A percentile compares a stretch with the other conserved stretches of the same genome.
These are phyloP conservation scores for Rhodotorula toruloides DNA, from an alignment of 768 basidiomycete genomes.

Conservation along the genomic window DNA sequence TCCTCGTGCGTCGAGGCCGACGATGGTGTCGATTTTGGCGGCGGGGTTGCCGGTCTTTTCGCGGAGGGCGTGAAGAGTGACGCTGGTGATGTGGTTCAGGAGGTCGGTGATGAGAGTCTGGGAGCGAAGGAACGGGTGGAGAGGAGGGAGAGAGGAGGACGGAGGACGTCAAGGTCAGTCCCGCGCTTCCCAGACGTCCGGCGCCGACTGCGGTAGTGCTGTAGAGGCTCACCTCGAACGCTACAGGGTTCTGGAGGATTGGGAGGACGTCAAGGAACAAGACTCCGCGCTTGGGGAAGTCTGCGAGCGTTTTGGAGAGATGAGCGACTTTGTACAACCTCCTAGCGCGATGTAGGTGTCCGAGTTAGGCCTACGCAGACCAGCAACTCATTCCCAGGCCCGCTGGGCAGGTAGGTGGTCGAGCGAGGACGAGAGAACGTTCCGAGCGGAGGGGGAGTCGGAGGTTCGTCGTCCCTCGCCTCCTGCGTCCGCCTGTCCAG, in stretches of 20 bases:
- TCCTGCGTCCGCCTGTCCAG: too few species aligned
- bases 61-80: conserved; percentile 55
- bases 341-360: too few species aligned
- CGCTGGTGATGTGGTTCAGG: conserved; percentile 73
- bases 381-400: too few species aligned
- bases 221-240: conserved; percentile 63
- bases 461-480: too few species aligned
- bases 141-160: not conserved
- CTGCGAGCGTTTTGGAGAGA: too few species aligned
- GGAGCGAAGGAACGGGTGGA: not conserved
- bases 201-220: not conserved
- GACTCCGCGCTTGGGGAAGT: conserved; percentile 92
- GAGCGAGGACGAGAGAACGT: too few species aligned
- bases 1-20: conserved; percentile 81
- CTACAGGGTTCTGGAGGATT: conserved; percentile 73
- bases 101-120: conserved; percentile 71
- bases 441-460: too few species aligned
- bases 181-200: not conserved
- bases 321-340: too few species aligned
- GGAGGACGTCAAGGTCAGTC: not conserved
- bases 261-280: conserved; percentile 94
- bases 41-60: conserved; percentile 32
- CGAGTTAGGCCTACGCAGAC: too few species aligned
- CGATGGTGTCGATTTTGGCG: conserved; percentile 64
- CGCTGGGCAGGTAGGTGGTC: too few species aligned